Base-by-base conservation (phyloP, 108 stramenopile genomes). In the Cyclotella choctawhatcheeana region DNA sequence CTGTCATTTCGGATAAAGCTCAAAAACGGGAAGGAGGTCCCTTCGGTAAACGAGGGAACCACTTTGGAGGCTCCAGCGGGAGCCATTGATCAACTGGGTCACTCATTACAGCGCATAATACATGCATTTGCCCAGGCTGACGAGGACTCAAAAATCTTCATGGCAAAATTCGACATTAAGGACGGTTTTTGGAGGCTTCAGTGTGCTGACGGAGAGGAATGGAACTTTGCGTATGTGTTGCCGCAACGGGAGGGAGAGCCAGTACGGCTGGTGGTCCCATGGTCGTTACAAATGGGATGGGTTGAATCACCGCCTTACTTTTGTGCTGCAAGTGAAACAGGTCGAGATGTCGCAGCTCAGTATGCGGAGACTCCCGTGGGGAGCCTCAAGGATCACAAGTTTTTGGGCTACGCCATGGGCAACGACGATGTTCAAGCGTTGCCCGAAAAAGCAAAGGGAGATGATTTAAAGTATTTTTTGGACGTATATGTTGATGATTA, bases 81-180 rank as follows among this genome's bases (percentile, higher is more conserved):
- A 6, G 27, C 55, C 10, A 56, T 56, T 14, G 55, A 56, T n/a
- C 55, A 56, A n/a, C 2, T 56, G 29, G 55, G 55, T 0, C 55
- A 56, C 1, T 12, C 27, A 2, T 1, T 56, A 2, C 1, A 12
- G 1, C 1, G 30, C 2, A 56, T 56, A 7, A 56, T 56, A 10
- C 55, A 56, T 56, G 55, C 55, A 14, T 31, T 56, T 4, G 55
- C 55, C 29, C 0, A 12, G 12, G 29, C 55, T 7, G 27, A 30
- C n/a, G 29, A 29, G 18, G 55, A 56, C 31, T 27, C 27, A 31
- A 56, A 56, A n/a, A n/a, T 56, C 10, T 30, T 56, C 2, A 56
- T 56, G 55, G 30, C 55, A 56, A 56, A 56, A 56, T 56, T 27
- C 13, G 55, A 56, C 10, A 13, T 56, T 2, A 56, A 56, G 10